Base-by-base conservation (phyloP, 179 eudicot genomes). In the Silene coronaria region DNA sequence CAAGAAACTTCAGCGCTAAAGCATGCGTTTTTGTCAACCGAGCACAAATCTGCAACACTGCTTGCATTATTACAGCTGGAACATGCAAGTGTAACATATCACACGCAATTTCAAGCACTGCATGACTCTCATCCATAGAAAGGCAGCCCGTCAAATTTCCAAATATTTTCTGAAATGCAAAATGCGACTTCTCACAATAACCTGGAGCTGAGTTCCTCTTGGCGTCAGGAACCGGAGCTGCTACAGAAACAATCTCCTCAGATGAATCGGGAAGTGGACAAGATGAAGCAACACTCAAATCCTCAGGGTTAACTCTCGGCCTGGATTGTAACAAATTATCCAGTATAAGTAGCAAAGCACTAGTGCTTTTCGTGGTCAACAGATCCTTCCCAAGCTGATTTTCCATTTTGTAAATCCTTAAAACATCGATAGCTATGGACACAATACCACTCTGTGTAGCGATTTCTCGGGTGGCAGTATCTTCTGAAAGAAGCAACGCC, bases 21-120 rank as follows among this genome's bases (percentile, higher is more conserved):
- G 83, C 77, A 82, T 89, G 96, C 67, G 90, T 86, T 82, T 95
- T 95, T 14, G 99, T 91, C 88, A 95, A 89, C 10, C 99, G 97
- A 75, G 99, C 99, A 85, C 93, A 91, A 46, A 93, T 72, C 72
- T 91, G 97, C 12, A 96, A 78, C 81, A 89, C 96, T 21, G 99
- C 99, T 85, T 96, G 99, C 99, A 96, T 96, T 70, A 90, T 86
- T 71, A 89, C 80, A 14, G 96, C 88, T 22, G 97, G 96, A 64
- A 89, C 98, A 73, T 86, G 90, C 74, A 79, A 86, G 79, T 88
- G 93, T 53, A 93, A 83, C 80, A 96, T 82, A 80, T 96, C 97
- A 84, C 97, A 96, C 36, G 92, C 87, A 79, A 96, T 82, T 67
- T 61, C 78, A 66, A 96, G 79, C 46, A 96, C 88, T 71, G 80